These are phyloP conservation scores for Trichoderma orchidacearum DNA, from an alignment of 495 filamentous ascomycete species.

Conservation along the genomic window DNA sequence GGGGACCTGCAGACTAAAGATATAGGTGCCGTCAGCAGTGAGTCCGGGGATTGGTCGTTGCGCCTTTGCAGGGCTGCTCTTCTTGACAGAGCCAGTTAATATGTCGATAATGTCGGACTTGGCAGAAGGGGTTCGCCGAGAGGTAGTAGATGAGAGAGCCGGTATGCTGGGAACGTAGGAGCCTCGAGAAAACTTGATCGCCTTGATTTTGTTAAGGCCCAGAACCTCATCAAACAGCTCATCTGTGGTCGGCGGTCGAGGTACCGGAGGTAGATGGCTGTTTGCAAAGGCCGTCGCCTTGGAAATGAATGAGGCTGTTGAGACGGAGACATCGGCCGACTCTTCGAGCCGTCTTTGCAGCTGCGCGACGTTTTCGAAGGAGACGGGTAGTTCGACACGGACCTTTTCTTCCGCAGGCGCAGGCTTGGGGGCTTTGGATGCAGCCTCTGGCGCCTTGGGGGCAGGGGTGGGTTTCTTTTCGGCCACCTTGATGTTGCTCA, in stretches of 20 bases:
- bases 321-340: constrained; percentile 62
- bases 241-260: constrained; percentile 49
- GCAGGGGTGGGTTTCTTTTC: constrained; percentile 30
- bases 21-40: constrained; percentile 44
- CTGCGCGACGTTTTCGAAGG: constrained; percentile 59
- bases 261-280: constrained; percentile 58
- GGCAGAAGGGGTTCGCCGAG: constrained; percentile 7
- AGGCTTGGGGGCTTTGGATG: constrained; percentile 19
- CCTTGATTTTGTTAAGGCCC: constrained; percentile 41
- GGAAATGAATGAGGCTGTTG: constrained; percentile 74
- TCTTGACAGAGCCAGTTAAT: constrained; percentile 37
- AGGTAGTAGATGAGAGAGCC: constrained; percentile 15
- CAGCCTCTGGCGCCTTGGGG: constrained; percentile 14
- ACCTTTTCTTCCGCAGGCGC: constrained; percentile 30
- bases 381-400: constrained; percentile 57
- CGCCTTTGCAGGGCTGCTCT: constrained; percentile 7
- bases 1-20: constrained; percentile 67
- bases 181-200: constrained; percentile 28
- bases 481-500: constrained; percentile 82
- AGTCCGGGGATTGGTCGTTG: constrained; percentile 17
- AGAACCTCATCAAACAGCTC: constrained; percentile 85
- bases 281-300: constrained; percentile 78
- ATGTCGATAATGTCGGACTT: constrained; percentile 64
- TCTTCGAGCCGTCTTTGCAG: constrained; percentile 68
- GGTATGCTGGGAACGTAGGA: constrained; percentile 65